Base-by-base conservation (phyloP, 1,284 basidiomycete species). In the Austroboletus novae-zelandiae region DNA sequence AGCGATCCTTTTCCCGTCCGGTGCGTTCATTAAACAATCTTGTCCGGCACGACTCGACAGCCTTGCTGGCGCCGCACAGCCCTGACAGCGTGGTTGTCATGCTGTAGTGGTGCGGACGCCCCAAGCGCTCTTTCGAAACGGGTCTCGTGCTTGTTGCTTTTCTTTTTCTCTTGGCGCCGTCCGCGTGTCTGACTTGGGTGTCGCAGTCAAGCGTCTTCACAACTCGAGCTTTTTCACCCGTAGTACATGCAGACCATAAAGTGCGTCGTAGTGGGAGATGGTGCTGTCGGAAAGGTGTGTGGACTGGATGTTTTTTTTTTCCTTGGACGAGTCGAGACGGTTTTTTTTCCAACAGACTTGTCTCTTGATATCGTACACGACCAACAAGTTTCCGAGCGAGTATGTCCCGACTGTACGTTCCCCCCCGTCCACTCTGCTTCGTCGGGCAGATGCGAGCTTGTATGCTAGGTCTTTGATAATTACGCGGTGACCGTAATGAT, bases 401-500 rank as follows among this genome's bases (percentile, higher is more conserved):
- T 98, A 99, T 76, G 96, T 99, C 47, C 97, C 96, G 45, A 99
- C 94, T 61, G 94, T 94, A 75, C 71, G 86, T 86, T 25, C n/a
- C 43, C 29, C 47, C 35, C 40, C 35, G 6, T 18, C 23, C 39
- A 23, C 39, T 23, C 23, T 29, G 32, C 43, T 18, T 27, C 18
- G 50, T 17, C 20, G 42, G 50, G 54, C 53, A 61, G 60, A 61
- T 45, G 47, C 53, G 57, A 61, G 62, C 52, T 53, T 56, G 45
- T 57, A 53, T 59, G 61, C 54, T 71, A 95, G 94, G 89, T 96
- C 48, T 96, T 96, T 70, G 93, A 96, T 74, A 96, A 96, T 74
- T 96, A 98, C 75, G 95, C 96, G 47, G 97, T 98, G 57, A 98
- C 96, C 10, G 97, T 99, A 58, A 99, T 99, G 96, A 98, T 99